Percentiles rank a stretch among this genome's conserved stretches.
Evolutionary conservation across 371 early-diverging fungal species (phyloP).

Genomic region (Lichtheimia ramosa): DNA sequence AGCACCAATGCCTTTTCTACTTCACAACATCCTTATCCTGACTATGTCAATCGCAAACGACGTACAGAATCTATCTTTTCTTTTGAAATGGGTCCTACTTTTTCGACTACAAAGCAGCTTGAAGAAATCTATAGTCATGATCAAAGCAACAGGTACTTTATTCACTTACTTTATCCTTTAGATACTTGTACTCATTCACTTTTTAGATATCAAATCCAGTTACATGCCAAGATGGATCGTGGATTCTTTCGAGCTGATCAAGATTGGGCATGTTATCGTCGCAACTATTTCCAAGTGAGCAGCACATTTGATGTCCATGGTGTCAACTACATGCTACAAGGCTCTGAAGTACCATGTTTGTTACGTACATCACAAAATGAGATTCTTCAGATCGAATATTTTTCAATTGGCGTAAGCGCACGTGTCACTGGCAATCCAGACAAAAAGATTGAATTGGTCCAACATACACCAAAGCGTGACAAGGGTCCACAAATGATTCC

Average conservation of each 20-base stretch:
- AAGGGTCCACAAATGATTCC: conserved; percentile 81
- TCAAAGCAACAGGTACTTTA: conserved; percentile 40
- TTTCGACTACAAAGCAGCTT: conserved; percentile 40
- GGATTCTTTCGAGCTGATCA: conserved; percentile 75
- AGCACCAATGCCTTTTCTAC: conserved; percentile 28
- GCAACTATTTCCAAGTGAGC: conserved; percentile 87
- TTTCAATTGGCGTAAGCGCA: conserved; percentile 65
- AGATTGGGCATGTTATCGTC: conserved; percentile 88
- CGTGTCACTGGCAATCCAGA: conserved; percentile 49
- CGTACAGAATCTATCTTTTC: conserved; percentile 51
- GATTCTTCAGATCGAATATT: conserved; percentile 30
- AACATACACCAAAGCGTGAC: conserved; percentile 87
- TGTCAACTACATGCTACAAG: conserved; percentile 24
- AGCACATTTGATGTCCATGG: conserved; percentile 57
- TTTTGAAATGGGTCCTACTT: conserved; percentile 48
- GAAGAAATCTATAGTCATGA: conserved; percentile 44
- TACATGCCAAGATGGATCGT: conserved; percentile 71
- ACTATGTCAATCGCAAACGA: conserved; percentile 33
- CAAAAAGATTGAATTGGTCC: conserved; percentile 70
- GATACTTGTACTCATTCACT: neutral
- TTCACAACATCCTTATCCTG: conserved; percentile 46
- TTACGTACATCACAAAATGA: conserved; percentile 21
- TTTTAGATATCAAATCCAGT: conserved; percentile 42
- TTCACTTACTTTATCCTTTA: neutral
- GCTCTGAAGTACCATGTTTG: conserved; percentile 41